phyloP scores from a whole-genome alignment of 129 eudicot species.

The Chrysanthemum seticuspe region DNA sequence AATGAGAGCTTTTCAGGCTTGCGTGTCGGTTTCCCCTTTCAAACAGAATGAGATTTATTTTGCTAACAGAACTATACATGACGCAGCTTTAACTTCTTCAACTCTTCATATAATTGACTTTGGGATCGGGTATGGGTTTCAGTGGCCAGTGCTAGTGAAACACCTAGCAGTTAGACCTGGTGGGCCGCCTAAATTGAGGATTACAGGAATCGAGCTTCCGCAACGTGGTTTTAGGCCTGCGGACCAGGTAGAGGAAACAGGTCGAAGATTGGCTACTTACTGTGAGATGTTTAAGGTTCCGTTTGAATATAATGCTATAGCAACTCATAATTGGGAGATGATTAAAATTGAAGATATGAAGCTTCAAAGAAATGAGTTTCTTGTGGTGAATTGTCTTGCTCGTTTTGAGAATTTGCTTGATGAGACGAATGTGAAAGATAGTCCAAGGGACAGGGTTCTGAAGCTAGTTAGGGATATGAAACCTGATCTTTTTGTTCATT shows the following conservation, averaged over 20 bases:
- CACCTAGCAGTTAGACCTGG: conserved; percentile 40
- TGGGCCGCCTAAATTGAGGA: conserved; percentile 67
- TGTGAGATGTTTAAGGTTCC: conserved; percentile 61
- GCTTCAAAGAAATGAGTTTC: conserved; percentile 46
- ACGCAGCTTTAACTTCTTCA: conserved; percentile 30
- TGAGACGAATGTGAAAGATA: conserved; percentile 42
- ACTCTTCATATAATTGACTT: conserved; percentile 71
- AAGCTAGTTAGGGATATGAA: conserved; percentile 54
- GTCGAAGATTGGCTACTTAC: conserved; percentile 57
- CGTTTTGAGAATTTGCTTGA: conserved; percentile 56
- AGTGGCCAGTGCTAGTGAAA: conserved; percentile 72
- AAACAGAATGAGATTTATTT: conserved; percentile 49
- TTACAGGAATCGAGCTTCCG: conserved; percentile 74
- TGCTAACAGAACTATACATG: conserved; percentile 49
- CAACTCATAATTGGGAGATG: conserved; percentile 54
- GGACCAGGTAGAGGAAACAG: conserved; percentile 69
- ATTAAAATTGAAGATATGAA: conserved; percentile 55
- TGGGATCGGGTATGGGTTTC: conserved; percentile 73
- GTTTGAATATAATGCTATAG: conserved; percentile 62
- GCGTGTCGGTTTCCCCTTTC: conserved; percentile 57
- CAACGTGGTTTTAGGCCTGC: conserved; percentile 76
- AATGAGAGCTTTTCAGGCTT: conserved; percentile 65
- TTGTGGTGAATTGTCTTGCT: conserved; percentile 56
- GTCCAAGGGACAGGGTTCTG: conserved; percentile 67
- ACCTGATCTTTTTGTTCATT: conserved; percentile 55